Evolutionary conservation across 2,329 filamentous ascomycete genomes (phyloP).

Genomic region (Lecanicillium sp.): DNA sequence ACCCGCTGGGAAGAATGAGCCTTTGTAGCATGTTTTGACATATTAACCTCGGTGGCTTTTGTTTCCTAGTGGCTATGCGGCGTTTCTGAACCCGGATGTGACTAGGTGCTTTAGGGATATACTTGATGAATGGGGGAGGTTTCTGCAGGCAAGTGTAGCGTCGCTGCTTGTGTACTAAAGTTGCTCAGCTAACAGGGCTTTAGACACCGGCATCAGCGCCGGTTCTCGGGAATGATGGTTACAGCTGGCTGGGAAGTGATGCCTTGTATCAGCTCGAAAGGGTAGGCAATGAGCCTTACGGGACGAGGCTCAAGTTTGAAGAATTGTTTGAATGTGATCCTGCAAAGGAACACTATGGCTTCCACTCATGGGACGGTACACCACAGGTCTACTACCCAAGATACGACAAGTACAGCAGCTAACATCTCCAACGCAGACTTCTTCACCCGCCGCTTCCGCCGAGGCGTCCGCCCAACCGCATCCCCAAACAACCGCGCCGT

Average conservation of each 20-base stretch:
- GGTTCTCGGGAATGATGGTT: slow-evolving; percentile 34
- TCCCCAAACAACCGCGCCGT: slow-evolving; percentile 42
- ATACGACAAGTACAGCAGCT: background rate
- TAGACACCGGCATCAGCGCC: slow-evolving; percentile 45
- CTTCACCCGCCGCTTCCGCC: slow-evolving; percentile 53
- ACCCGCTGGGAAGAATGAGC: slow-evolving; percentile 2
- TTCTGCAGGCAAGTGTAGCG: slow-evolving; percentile 29
- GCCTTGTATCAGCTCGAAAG: slow-evolving; percentile 40
- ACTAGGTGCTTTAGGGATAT: slow-evolving; percentile 46
- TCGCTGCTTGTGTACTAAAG: background rate
- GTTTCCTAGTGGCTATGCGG: slow-evolving; percentile 36
- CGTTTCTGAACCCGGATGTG: slow-evolving; percentile 47
- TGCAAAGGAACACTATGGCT: slow-evolving; percentile 48
- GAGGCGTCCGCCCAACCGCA: slow-evolving; percentile 49
- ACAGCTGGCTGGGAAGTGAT: slow-evolving; percentile 50
- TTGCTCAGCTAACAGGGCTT: slow-evolving; percentile 2
- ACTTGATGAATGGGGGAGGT: slow-evolving; percentile 51
- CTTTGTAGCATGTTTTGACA: slow-evolving; percentile 6
- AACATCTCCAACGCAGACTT: slow-evolving; percentile 35
- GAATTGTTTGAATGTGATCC: slow-evolving; percentile 56
- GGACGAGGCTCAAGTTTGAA: slow-evolving; percentile 42
- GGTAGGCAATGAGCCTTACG: slow-evolving; percentile 40
- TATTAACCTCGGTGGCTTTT: background rate
- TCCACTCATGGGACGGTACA: slow-evolving; percentile 58
- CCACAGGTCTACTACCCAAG: slow-evolving; percentile 7